Base-by-base conservation (phyloP, 2,329 filamentous ascomycete species). In the Xylaria sp. region DNA sequence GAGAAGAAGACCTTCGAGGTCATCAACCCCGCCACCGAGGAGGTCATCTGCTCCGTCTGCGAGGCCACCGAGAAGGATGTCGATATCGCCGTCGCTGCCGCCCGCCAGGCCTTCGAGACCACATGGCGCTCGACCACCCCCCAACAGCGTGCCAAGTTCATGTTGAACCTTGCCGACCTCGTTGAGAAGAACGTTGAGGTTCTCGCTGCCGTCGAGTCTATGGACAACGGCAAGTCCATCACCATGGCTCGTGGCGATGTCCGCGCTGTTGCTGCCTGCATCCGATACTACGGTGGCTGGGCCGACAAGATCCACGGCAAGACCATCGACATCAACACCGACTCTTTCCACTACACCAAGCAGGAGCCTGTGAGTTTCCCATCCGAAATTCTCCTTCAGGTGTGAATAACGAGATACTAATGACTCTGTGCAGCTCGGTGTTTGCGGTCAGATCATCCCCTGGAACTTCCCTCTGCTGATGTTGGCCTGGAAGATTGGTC, bases 1-100 rank as follows among this genome's bases (percentile, higher is more conserved):
- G 90, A 96, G 69, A 92, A 92, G 79, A 88, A 91, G 83, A 92
- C 88, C 67, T 94, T 96, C 72, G 91, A 96, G 78, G 89, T 92
- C 75, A 88, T 94, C 82, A 96, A 96, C 83, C 92, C 92, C 61
- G 72, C 88, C 65, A 91, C 85, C 66, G 92, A 96, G 76, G 86
- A 92, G 76, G 85, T 91, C 71, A 95, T 96, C 79, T 84, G 81
- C 80, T 87, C 86, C 58, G 90, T 96, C 69, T 79, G 85, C 73
- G 92, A 96, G 79, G 92, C 88, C 72, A 90, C 88, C 66, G 91
- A 95, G 81, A 92, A 95, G 81, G 91, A 94, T 78, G 79, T 87
- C 74, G 85, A 87, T 75, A 78, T 92, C 61, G 92, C 92, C 64
- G 92, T 97, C 65, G 79, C 83, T 59, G 92, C 91, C 56, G 92